These are phyloP conservation scores for Dioscorea dumetorum DNA, from an alignment of 106 monocot genomes.

Conservation along the genomic window DNA sequence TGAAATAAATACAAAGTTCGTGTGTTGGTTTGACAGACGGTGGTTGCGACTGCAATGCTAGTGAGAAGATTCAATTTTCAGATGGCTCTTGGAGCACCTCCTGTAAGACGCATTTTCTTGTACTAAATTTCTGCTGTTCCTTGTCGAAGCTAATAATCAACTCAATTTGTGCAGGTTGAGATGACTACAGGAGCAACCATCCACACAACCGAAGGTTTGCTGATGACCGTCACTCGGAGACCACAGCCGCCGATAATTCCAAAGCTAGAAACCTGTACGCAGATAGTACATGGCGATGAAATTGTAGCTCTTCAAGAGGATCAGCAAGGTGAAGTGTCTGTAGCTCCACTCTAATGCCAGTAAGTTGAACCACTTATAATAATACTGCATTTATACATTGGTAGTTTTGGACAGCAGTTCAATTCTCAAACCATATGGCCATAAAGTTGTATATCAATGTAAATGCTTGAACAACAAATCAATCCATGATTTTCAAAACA, in stretches of 20 bases:
- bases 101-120: constrained; percentile 29
- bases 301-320: constrained; percentile 12
- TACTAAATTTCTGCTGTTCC: no score
- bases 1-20: not conserved
- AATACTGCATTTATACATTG: no score
- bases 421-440: no score
- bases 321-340: constrained; percentile 35
- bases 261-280: constrained; percentile 29
- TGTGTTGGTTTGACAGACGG: constrained; percentile 41
- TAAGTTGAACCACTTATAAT: no score
- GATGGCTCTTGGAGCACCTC: constrained; percentile 70
- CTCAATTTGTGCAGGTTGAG: constrained; percentile 48
- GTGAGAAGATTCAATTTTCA: constrained; percentile 83
- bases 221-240: constrained; percentile 79
- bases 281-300: constrained; percentile 15
- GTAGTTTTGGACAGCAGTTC: no score
- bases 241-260: constrained; percentile 48
- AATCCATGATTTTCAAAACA: no score
- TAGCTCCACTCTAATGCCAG: not conserved
- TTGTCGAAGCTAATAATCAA: not conserved
- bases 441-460: no score
- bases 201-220: constrained; percentile 83
- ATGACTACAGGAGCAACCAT: constrained; percentile 98
- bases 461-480: no score
- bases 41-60: constrained; percentile 82